Base-by-base conservation (phyloP, 2,329 filamentous ascomycete genomes). In the Raffaelea ambrosiae region DNA sequence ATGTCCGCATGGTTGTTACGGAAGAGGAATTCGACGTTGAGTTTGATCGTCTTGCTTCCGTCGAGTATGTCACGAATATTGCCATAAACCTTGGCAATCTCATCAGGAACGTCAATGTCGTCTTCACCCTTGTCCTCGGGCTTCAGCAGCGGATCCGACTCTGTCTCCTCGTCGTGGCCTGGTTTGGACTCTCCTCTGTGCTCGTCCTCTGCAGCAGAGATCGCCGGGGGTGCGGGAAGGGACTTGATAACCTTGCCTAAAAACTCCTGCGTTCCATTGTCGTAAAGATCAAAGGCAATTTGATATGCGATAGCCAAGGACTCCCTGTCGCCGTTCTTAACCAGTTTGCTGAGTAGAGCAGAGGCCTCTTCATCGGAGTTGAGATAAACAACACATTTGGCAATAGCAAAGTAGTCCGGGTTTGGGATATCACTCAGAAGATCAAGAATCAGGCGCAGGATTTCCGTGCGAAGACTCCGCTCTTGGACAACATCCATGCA, bases 401-500 rank as follows among this genome's bases (percentile, higher is more conserved):
- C 91, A 59, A 98, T 97, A 19, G 93, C 88, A 65, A 98, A 98
- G 67, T 95, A 97, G 63, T 98, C 93, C 0, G 93, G 93, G 51
- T 79, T 88, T 2, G 89, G 86, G 48, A 95, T 93, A 50, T 94
- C 88, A 69, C 86, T 95, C 35, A 98, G 75, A n/a, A 98, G 79
- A 51, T 91, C 87, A n/a, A 98, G 81, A 48, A 98, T 93, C 41
- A 98, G 76, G 58, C 86, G 84, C 50, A 98, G 69, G 46, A 98
- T 96, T 71, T 93, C 74, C 33, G 77, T 79, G 53, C 93, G 82
- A 60, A 97, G 79, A 43, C 83, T 83, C 46, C 91, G 81, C 69
- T 98, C 93, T 67, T 97, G 93, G 18, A 98, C 89, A 51, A 97
- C 84, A 53, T 94, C 90, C 88, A 98, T 95, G 73, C 91, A 96